A percentile compares a stretch with the other conserved stretches of the same genome.
These are phyloP conservation scores for Tylopilus subfusipes DNA, from an alignment of 768 basidiomycete genomes.

Conservation along the genomic window DNA sequence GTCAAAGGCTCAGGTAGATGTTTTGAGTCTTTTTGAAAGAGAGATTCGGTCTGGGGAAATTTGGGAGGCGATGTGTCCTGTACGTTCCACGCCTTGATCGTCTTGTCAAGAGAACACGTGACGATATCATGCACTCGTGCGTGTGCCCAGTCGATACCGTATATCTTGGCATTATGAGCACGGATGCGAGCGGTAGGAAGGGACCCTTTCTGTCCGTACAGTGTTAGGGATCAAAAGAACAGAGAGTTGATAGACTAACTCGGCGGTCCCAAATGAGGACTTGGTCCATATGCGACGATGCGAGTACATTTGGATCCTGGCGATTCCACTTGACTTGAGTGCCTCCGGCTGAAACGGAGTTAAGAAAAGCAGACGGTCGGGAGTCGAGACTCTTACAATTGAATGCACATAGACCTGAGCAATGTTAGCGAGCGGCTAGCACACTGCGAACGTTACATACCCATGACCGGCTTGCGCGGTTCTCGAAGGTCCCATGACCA, in stretches of 20 bases:
- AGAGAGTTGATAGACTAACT: conserved; percentile 42
- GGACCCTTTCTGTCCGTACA: conserved; percentile 70
- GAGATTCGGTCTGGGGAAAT: conserved; percentile 7
- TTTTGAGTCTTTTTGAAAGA: conserved; percentile 7
- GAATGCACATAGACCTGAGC: conserved; percentile 53
- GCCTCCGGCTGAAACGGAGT: conserved; percentile 56
- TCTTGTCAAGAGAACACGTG: conserved; percentile 93
- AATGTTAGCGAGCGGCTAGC: not conserved
- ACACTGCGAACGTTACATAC: conserved; percentile 24
- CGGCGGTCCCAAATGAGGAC: conserved; percentile 94
- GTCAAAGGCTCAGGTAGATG: conserved; percentile 38
- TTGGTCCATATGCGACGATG: conserved; percentile 83
- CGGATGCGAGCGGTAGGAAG: conserved; percentile 69
- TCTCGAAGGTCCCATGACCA: conserved; percentile 90
- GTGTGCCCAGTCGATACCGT: conserved; percentile 97
- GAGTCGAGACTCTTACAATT: conserved; percentile 37
- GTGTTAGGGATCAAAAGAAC: conserved; percentile 3
- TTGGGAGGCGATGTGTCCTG: conserved; percentile 21
- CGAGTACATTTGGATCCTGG: conserved; percentile 79
- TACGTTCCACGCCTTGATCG: conserved; percentile 79
- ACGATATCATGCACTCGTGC: conserved; percentile 71
- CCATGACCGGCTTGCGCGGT: conserved; percentile 68
- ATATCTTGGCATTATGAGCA: conserved; percentile 90
- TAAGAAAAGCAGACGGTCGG: not conserved
- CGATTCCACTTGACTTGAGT: conserved; percentile 99